phyloP scores from a whole-genome alignment of 257 asterid species.

The Linderniella brevidens region DNA sequence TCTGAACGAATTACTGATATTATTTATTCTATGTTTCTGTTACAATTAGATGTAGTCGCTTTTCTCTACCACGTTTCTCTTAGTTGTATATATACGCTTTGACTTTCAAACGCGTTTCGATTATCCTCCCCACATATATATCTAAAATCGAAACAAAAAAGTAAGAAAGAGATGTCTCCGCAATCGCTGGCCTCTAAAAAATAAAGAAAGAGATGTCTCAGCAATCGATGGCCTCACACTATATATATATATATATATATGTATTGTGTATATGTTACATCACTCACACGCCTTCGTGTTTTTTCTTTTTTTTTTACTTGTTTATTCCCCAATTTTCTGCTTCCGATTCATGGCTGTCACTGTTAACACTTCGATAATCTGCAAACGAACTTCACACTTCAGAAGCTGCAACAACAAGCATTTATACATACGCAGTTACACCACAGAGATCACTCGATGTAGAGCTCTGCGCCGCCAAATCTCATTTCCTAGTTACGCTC shows the following conservation, averaged over 20 bases:
- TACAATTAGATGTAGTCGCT: no score
- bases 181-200: constrained; percentile 8
- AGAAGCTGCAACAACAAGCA: constrained; percentile 19
- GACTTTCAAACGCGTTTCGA: no score
- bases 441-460: constrained; percentile 25
- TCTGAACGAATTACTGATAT: no score
- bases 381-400: constrained; percentile 37
- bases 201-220: no score
- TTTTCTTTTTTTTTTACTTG: constrained; percentile 2
- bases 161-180: no score
- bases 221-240: no score
- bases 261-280: constrained; percentile 10
- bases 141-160: constrained; percentile 13
- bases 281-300: constrained; percentile 7
- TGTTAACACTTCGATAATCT: constrained; percentile 31
- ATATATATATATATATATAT: no score
- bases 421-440: constrained; percentile 12
- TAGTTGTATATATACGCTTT: no score
- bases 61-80: no score
- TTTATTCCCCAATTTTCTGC: background rate
- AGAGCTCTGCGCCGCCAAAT: constrained; percentile 21
- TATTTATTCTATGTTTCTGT: no score
- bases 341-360: constrained; percentile 30
- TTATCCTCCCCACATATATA: constrained; percentile 33
- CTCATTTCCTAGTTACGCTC: constrained; percentile 12